These are phyloP conservation scores for Tilletia caries DNA, from an alignment of 1,284 basidiomycete species.

Conservation along the genomic window DNA sequence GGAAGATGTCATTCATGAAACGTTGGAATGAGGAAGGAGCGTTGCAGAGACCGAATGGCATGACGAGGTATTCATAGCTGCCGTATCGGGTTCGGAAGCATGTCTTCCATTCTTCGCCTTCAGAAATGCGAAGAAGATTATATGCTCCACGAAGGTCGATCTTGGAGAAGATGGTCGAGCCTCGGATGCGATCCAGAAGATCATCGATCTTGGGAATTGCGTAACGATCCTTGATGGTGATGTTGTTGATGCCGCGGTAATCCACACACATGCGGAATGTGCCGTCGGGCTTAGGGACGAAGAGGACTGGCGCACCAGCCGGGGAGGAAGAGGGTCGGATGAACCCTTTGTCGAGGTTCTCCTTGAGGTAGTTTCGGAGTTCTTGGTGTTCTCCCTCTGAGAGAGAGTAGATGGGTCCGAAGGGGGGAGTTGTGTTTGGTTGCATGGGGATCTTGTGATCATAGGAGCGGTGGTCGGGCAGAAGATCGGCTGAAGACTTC, in stretches of 20 bases:
- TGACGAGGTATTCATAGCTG: constrained; percentile 18
- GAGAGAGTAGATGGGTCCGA: constrained; percentile 1
- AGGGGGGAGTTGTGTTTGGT: not conserved
- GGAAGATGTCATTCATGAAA: constrained; percentile 19
- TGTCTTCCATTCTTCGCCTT: constrained; percentile 55
- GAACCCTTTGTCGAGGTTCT: constrained; percentile 16
- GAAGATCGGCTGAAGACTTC: not conserved
- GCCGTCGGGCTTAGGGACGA: constrained; percentile 31
- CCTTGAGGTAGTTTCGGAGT: constrained; percentile 9
- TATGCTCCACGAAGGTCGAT: constrained; percentile 17
- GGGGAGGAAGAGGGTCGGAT: constrained; percentile 16
- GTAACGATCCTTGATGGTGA: constrained; percentile 16
- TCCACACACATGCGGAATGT: constrained; percentile 56
- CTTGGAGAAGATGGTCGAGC: constrained; percentile 13
- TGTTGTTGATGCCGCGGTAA: constrained; percentile 45
- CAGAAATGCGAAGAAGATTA: constrained; percentile 52
- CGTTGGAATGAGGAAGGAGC: constrained; percentile 20
- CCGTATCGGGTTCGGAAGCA: constrained; percentile 17
- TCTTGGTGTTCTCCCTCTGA: constrained; percentile 4
- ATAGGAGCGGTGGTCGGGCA: not conserved
- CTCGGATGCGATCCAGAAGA: constrained; percentile 7
- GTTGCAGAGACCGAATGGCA: constrained; percentile 21
- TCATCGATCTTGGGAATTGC: constrained; percentile 19
- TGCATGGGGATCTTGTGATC: not conserved
- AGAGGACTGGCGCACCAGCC: constrained; percentile 12